These are phyloP conservation scores for Hypoxylon sp. DNA, from an alignment of 2,329 filamentous ascomycete genomes.

Conservation along the genomic window DNA sequence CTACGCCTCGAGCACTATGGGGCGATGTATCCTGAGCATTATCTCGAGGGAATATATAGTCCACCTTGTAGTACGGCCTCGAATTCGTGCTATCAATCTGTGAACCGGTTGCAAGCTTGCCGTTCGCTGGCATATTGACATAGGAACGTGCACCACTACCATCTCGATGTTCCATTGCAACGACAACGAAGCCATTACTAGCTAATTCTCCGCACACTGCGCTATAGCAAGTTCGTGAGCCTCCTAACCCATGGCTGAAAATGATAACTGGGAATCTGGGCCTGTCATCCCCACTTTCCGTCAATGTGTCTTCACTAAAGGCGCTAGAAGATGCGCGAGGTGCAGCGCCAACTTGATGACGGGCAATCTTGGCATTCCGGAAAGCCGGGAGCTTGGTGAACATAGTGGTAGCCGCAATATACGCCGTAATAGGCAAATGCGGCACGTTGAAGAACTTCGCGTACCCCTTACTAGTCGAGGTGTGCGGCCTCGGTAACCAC, in stretches of 20 bases:
- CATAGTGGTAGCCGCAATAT: slow-evolving; percentile 71
- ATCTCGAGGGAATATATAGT: slow-evolving; percentile 75
- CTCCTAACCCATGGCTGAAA: slow-evolving; percentile 77
- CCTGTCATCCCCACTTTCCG: slow-evolving; percentile 38
- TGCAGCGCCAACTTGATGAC: slow-evolving; percentile 65
- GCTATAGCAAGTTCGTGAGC: slow-evolving; percentile 74
- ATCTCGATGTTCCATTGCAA: slow-evolving; percentile 76
- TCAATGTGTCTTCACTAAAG: slow-evolving; percentile 44
- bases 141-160: slow-evolving; percentile 74
- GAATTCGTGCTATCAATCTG: slow-evolving; percentile 55
- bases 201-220: slow-evolving; percentile 76
- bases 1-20: slow-evolving; percentile 72
- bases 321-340: slow-evolving; percentile 50
- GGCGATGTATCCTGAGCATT: slow-evolving; percentile 67
- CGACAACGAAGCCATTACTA: slow-evolving; percentile 75
- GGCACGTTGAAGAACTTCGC: slow-evolving; percentile 72
- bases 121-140: slow-evolving; percentile 68
- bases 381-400: slow-evolving; percentile 77
- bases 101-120: slow-evolving; percentile 53
- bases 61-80: slow-evolving; percentile 64
- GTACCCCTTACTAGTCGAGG: slow-evolving; percentile 71
- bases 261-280: slow-evolving; percentile 74
- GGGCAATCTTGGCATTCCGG: slow-evolving; percentile 71
- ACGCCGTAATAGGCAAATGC: slow-evolving; percentile 63
- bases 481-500: slow-evolving; percentile 73